Base-by-base conservation (phyloP, 2,329 filamentous ascomycete species). In the Penicillium freii region DNA sequence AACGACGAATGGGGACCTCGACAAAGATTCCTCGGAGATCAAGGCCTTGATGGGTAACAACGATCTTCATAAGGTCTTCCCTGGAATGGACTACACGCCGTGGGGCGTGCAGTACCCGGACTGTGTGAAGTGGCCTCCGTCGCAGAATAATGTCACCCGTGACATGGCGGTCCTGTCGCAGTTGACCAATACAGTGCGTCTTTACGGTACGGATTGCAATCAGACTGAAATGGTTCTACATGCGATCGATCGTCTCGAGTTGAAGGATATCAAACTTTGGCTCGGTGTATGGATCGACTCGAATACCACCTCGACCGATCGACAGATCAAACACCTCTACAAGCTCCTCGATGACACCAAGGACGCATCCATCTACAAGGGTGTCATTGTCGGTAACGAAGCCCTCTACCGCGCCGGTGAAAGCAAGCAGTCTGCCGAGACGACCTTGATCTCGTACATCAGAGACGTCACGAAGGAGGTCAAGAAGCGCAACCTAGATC, bases 131-230 rank as follows among this genome's bases (percentile, higher is more conserved):
- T 83, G 87, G 65, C 90, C 90, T 0, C 89, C 93, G 0, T 92
- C 88, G 34, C 93, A 97, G 72, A 96, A 97, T 78, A 97, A 97
- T 71, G 82, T 97, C 63, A 97, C 94, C 0, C 86, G 91, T 52
- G 93, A 97, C 71, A 80, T 97, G 57, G 93, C 94, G 1, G 87
- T 97, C 10, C 85, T 97, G 51, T 92, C 90, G 13, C 92, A 96
- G 72, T 81, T 97, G 43, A 96, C 92, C 58, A 92, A 96, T 71
- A 87, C 87, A 3, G 84, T 97, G 47, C 88, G 93, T 8, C 81
- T 97, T 1, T 97, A 97, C 72, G 93, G 93, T 49, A 97, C 91
- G 13, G 93, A 97, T 77, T 97, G 93, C 82, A 97, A 97, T 75
- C 93, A 97, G 76, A 97, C 93, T 0, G 85, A 96, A 74, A 94